Evolutionary conservation across 257 asterid species (phyloP), one percentile per base, ranked within the genome.

Genomic region (Solanum pimpinellifolium): DNA sequence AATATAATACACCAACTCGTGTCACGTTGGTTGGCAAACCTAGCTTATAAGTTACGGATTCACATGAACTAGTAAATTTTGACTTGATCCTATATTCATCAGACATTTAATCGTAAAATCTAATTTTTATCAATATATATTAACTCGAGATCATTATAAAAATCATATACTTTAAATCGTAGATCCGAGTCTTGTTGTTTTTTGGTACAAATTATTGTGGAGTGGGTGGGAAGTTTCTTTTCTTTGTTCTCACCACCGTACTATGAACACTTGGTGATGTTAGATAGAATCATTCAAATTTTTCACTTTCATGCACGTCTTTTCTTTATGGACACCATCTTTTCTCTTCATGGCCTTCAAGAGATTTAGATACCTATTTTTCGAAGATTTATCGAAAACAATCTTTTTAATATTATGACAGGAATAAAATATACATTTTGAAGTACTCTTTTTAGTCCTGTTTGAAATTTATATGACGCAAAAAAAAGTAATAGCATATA

Each of bases 131-230:
- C 4, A 23, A 1, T 66, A 25, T 25, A n/a, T 25, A 27, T 27
- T 27, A 25, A 68, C 18, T 13, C 14, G 21, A 68, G 21, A 3
- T 68, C 0, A 0, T 27, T 15, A 14, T 12, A 68, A 15, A 14
- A 66, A 66, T 0, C 10, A 66, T 68, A 3, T 27, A 68, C 18
- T 68, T 27, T 12, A 68, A 68, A 68, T 68, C 1, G 3, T 68
- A 31, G 0, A 29, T 68, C 1, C 0, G 29, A 0, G 7, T 18
- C 0, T 33, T 21, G 4, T 8, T 73, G 0, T 15, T 33, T 31
- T 31, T 1, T 16, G 0, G 2, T 33, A 72, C 49, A 37, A 29
- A 9, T 72, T 18, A 4, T 72, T 35, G 4, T 21, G 39, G 46
- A 41, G 68, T 46, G 84, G 84, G 66, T 27, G 18, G 68, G 84